Percentiles rank a stretch among this genome's conserved stretches.
These are phyloP conservation scores for Parathielavia hyrcaniae DNA, from an alignment of 495 filamentous ascomycete genomes.

Conservation along the genomic window DNA sequence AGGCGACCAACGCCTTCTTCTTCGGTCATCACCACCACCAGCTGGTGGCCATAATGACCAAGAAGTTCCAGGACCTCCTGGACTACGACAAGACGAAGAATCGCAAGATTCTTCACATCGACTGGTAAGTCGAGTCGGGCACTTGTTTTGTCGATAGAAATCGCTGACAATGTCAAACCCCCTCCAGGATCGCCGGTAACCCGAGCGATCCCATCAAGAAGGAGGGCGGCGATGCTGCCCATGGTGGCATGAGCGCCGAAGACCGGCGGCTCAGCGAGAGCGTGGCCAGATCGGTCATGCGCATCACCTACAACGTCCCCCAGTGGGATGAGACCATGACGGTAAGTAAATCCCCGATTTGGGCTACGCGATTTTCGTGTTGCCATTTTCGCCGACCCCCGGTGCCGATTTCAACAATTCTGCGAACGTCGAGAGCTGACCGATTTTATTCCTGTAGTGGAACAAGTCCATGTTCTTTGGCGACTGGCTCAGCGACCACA, in stretches of 20 bases:
- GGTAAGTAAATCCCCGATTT: background rate
- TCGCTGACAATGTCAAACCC: constrained; percentile 3
- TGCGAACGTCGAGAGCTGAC: constrained; percentile 1
- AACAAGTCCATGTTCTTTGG: constrained; percentile 22
- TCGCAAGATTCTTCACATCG: constrained; percentile 19
- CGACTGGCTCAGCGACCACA: constrained; percentile 19
- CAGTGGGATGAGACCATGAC: constrained; percentile 1
- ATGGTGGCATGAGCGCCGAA: constrained; percentile 1
- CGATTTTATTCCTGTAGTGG: constrained; percentile 17
- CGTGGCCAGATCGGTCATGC: constrained; percentile 8
- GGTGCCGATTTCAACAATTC: background rate
- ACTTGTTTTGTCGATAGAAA: background rate
- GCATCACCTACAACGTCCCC: background rate
- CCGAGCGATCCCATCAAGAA: constrained; percentile 15
- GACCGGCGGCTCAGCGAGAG: constrained; percentile 9
- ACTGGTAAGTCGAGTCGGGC: constrained; percentile 16
- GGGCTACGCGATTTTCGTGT: background rate
- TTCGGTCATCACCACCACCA: constrained; percentile 9
- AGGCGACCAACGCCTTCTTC: constrained; percentile 17
- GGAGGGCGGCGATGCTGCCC: background rate
- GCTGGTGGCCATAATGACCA: constrained; percentile 11
- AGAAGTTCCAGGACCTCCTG: constrained; percentile 19
- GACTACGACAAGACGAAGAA: constrained; percentile 19
- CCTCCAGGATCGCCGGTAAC: constrained; percentile 15
- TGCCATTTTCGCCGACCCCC: constrained; percentile 3